These are phyloP conservation scores for Stagonosporopsis cucurbitacearum DNA, from an alignment of 2,329 filamentous ascomycete species.

Conservation along the genomic window DNA sequence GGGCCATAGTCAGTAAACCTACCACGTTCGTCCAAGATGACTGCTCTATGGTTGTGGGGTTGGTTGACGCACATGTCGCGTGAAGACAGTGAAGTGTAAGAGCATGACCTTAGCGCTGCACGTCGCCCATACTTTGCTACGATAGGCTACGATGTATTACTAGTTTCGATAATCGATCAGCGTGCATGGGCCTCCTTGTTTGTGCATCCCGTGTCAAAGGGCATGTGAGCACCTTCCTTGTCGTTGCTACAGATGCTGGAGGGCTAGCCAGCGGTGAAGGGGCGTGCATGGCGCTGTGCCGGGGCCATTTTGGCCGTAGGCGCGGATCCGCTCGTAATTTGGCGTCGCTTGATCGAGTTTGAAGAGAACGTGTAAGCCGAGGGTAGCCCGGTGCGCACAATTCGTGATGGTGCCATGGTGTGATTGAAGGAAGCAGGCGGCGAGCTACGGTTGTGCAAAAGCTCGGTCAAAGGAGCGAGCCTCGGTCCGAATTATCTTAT, in stretches of 20 bases:
- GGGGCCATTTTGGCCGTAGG: constrained; percentile 22
- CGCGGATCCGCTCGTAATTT: constrained; percentile 3
- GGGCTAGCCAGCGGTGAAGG: constrained; percentile 32
- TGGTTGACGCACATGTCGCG: constrained; percentile 16
- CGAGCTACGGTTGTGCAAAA: constrained; percentile 14
- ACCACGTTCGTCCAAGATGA: constrained; percentile 34
- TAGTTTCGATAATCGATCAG: constrained; percentile 12
- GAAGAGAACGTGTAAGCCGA: constrained; percentile 35
- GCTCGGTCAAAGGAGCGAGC: constrained; percentile 12
- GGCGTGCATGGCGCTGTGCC: constrained; percentile 30
- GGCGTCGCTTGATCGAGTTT: not conserved
- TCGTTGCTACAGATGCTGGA: constrained; percentile 15
- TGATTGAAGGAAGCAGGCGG: constrained; percentile 23
- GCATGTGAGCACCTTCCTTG: constrained; percentile 14
- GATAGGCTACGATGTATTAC: constrained; percentile 21
- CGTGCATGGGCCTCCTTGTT: constrained; percentile 23
- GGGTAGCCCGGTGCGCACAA: constrained; percentile 33
- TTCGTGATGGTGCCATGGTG: constrained; percentile 25
- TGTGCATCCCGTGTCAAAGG: constrained; percentile 11
- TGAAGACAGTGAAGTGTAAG: constrained; percentile 29
- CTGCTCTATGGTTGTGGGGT: constrained; percentile 37
- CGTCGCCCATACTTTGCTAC: constrained; percentile 12
- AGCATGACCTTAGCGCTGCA: constrained; percentile 27
- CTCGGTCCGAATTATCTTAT: constrained; percentile 14
- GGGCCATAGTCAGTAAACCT: constrained; percentile 26